Base-by-base conservation (phyloP, 2,329 filamentous ascomycete species). In the Nigrospora sphaerica region DNA sequence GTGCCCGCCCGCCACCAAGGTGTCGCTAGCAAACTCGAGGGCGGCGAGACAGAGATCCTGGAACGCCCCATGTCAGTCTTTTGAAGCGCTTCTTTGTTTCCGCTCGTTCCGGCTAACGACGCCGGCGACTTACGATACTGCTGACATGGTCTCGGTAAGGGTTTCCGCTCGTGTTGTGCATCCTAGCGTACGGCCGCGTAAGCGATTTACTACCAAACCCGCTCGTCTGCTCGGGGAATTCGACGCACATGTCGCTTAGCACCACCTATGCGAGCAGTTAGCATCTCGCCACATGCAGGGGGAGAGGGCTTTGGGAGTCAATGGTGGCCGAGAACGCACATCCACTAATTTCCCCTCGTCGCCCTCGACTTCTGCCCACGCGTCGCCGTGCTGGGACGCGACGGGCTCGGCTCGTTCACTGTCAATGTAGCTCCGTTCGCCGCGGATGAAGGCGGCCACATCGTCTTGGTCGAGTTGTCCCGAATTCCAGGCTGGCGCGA, bases 101-200 rank as follows among this genome's bases (percentile, higher is more conserved):
- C 7, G 18, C 18, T 18, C 14, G 42, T 12, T 12, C 23, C 23
- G 23, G 23, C 23, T 10, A 6, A 28, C 7, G 23, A 28, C 4
- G 6, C 23, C 6, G 23, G 5, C 23, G 18, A 64, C 84, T 62
- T 70, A 96, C 92, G 88, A 98, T 97, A 69, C 90, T 96, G 31
- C 88, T 88, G 11, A 83, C 85, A 68, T 98, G 93, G 67, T 98
- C 93, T 54, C 83, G 81, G 62, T 95, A 93, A 17, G 69, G 69
- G 59, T 88, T 86, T 47, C 93, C 93, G 70, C 87, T 95, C 58
- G 92, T 96, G 69, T 98, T 98, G 90, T 96, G 95, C 85, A 98
- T 86, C 93, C 93, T 98, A 78, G 71, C 67, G 82, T 95, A 93
- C 54, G 90, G 89, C 80, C 93, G 86, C 92, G 85, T 95, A 80